Conservation (phyloP, 108 stramenopile species). For the Nitzschia sp. region DNA sequence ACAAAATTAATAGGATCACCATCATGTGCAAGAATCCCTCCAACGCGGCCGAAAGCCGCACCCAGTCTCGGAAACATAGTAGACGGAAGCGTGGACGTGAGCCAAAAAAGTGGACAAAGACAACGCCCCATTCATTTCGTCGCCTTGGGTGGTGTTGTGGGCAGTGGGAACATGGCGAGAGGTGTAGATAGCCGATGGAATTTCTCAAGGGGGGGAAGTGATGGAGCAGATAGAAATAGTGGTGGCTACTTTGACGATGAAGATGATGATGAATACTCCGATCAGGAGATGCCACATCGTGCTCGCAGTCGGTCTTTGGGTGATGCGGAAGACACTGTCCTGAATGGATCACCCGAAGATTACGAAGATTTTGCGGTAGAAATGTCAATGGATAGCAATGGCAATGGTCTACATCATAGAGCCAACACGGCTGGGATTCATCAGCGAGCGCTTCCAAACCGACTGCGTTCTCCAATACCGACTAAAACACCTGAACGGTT, state of each 20-base stretch:
- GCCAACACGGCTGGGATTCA: background rate
- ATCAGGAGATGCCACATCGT: conserved; percentile 10
- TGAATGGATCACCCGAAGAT: background rate
- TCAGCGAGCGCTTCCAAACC: conserved; percentile 2
- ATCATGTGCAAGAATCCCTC: too few species aligned
- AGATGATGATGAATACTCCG: background rate
- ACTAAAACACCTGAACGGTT: background rate
- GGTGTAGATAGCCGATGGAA: background rate
- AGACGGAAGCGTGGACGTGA: too few species aligned
- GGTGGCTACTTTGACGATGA: background rate
- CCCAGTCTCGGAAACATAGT: too few species aligned
- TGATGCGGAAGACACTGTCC: conserved; percentile 18
- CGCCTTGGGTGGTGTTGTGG: too few species aligned
- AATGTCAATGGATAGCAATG: background rate
- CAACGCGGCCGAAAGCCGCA: too few species aligned
- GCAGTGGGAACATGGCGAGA: background rate
- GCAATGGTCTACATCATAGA: conserved; percentile 17
- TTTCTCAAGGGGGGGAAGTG: background rate
- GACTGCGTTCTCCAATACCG: background rate
- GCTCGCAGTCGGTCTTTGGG: conserved; percentile 8
- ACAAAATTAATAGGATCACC: too few species aligned
- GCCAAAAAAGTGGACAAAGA: too few species aligned
- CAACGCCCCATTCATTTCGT: too few species aligned
- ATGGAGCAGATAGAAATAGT: background rate
- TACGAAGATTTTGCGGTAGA: conserved; percentile 12